These are phyloP conservation scores for Eragrostis curvula DNA, from an alignment of 176 grass and related monocot species.

Conservation along the genomic window DNA sequence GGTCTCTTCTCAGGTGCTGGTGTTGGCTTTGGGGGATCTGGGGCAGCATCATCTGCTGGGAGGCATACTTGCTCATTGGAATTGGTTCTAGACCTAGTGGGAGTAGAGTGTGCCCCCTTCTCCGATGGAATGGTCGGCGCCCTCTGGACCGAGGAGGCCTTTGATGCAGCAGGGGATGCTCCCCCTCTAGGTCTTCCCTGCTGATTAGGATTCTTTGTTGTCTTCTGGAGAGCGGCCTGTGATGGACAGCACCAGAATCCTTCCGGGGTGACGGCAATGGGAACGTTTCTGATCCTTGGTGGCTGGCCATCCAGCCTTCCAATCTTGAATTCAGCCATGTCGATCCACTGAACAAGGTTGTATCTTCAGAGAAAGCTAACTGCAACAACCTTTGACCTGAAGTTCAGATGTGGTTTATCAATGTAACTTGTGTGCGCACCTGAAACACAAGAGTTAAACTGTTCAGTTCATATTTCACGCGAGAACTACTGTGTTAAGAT, in stretches of 20 bases:
- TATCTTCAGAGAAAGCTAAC: constrained; percentile 28
- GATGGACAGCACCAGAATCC: constrained; percentile 96
- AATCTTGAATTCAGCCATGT: constrained; percentile 74
- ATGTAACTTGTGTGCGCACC: background rate
- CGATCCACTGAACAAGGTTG: constrained; percentile 3
- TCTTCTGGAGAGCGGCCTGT: constrained; percentile 70
- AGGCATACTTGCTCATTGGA: constrained; percentile 42
- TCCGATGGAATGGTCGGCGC: constrained; percentile 44
- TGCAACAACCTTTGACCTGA: background rate
- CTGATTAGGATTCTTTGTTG: constrained; percentile 54
- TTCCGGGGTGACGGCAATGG: constrained; percentile 78
- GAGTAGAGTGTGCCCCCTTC: constrained; percentile 50
- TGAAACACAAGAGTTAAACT: constrained; percentile 31
- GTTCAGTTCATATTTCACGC: background rate
- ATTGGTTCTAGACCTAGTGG: constrained; percentile 49
- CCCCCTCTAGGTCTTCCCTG: constrained; percentile 54
- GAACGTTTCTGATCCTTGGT: constrained; percentile 67
- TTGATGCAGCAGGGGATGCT: constrained; percentile 62
- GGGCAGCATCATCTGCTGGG: constrained; percentile 26
- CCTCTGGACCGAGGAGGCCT: constrained; percentile 68
- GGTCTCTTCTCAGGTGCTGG: constrained; percentile 42
- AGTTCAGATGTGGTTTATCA: background rate
- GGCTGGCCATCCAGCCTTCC: constrained; percentile 55
- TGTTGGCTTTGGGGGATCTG: constrained; percentile 48
- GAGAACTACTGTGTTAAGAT: background rate